Conservation (phyloP, 169 alveolate species). For the Cryptosporidium meleagridis region DNA sequence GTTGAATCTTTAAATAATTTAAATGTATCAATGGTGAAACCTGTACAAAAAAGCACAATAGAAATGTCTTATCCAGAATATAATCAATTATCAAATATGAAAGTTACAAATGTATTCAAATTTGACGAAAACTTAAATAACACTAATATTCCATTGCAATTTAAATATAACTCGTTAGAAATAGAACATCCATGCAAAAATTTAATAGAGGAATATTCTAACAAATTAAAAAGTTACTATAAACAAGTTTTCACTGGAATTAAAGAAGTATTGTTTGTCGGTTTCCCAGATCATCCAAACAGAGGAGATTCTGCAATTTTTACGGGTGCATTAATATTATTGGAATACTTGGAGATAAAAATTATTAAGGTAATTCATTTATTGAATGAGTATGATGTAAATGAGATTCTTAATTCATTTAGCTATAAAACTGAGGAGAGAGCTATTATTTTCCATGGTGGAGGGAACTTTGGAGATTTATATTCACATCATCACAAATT, state of each 20-base stretch:
- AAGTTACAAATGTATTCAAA: not conserved
- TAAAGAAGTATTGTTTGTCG: constrained; percentile 52
- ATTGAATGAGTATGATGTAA: constrained; percentile 15
- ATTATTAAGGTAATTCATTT: constrained; percentile 60
- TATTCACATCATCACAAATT: constrained; percentile 71
- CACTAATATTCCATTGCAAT: not conserved
- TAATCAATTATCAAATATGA: not conserved
- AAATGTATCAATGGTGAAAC: not conserved
- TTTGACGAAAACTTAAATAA: not conserved
- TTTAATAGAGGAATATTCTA: constrained; percentile 33
- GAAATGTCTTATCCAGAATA: constrained; percentile 53
- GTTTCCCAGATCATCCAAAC: constrained; percentile 74
- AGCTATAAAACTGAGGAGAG: not conserved
- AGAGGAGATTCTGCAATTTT: constrained; percentile 72
- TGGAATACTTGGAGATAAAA: constrained; percentile 28
- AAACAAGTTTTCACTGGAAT: constrained; percentile 30
- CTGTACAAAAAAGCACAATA: constrained; percentile 29
- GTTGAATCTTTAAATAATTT: not conserved
- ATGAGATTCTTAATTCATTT: constrained; percentile 32
- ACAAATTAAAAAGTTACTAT: constrained; percentile 36
- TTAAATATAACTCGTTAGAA: constrained; percentile 28
- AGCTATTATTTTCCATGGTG: constrained; percentile 68
- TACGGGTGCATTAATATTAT: constrained; percentile 60
- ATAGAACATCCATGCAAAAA: constrained; percentile 65
- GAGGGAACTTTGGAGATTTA: constrained; percentile 73